Evolutionary conservation across 2,329 filamentous ascomycete genomes (phyloP), one percentile per base, ranked within the genome.

Genomic region (Sporothrix mexicana): DNA sequence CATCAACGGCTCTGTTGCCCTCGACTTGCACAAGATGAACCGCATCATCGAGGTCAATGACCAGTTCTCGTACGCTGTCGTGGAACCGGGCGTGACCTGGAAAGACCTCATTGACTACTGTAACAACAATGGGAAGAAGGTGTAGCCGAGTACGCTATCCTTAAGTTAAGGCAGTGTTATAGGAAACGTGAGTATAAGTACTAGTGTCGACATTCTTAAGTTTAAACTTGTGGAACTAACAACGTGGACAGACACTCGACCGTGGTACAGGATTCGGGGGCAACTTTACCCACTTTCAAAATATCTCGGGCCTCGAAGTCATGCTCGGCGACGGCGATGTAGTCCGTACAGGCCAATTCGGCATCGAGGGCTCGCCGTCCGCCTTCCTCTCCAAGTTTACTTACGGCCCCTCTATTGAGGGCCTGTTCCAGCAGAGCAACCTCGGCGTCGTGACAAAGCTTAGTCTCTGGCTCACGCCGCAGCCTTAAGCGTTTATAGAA

Each of bases 101-200:
- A 81, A 80, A 25, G 81, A 84, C 66, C 77, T 86, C 0, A 83
- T 83, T 70, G 77, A 78, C 10, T 79, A 82, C 73, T 81, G 83
- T 64, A 76, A 77, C 20, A 79, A 81, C 72, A 78, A 81, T 36
- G 77, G 80, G 75, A 78, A 82, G 57, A 79, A 79, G 70, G 78
- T 85, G 41, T 85, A 83, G 84, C 81, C 83, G 3, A 83, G 69
- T 15, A 69, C 71, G 7, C 51, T 66, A 1, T 72, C 71, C 36
- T 79, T 87, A 8, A 85, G 85, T 30, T 86, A 85, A 78, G 85
- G 85, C 1, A 83, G 81, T 45, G 81, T 87, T 3, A 76, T 87
- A 30, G 85, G 85, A 2, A 87, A 87, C 76, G 80, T n/a, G n/a
- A n/a, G n/a, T n/a, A n/a, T n/a, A n/a, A n/a, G n/a, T n/a, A n/a